Base-by-base conservation (phyloP, 2,329 filamentous ascomycete species). In the Aspergillus brasiliensis region DNA sequence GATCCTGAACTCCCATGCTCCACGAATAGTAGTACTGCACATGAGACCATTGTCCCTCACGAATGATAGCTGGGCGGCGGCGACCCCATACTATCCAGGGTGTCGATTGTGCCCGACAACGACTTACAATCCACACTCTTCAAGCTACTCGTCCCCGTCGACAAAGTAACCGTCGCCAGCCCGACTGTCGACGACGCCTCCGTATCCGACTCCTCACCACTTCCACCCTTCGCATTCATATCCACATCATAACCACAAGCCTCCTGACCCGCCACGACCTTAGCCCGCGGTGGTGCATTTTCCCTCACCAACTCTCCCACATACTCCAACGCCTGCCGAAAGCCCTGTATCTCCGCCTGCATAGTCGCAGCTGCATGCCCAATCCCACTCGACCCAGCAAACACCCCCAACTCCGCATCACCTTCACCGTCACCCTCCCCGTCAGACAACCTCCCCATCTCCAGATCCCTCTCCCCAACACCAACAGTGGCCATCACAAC, bases 251-350 rank as follows among this genome's bases (percentile, higher is more conserved):
- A 37, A 37, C 57, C 57, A 31, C 64, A 57, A 46, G 62, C 57
- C 25, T 67, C 60, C 25, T 62, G 47, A 28, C 58, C 56, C 28
- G 17, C 27, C 17, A 28, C 48, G 15, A 59, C 46, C 13, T 48
- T 55, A 17, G 46, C 48, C 8, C 19, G 57, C 46, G 28, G 28
- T 34, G 25, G 56, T 47, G 37, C 55, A 37, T 44, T 57, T 58
- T 53, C 61, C 27, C 74, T 69, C 28, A 83, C 75, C 8, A 84
- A 71, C 44, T 80, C 76, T 44, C 79, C 78, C 1, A 86, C 83
- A 25, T 84, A 80, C 53, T 82, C 79, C 51, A 84, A 81, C 0
- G 83, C 83, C 17, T 79, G 75, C 31, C 82, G 75, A 19, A 87
- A 72, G 51, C 81, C 80, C 13, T 80, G 71, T 38, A 86, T 84